These are phyloP conservation scores for Pythium brachiatum DNA, from an alignment of 352 stramenopile genomes.

Conservation along the genomic window DNA sequence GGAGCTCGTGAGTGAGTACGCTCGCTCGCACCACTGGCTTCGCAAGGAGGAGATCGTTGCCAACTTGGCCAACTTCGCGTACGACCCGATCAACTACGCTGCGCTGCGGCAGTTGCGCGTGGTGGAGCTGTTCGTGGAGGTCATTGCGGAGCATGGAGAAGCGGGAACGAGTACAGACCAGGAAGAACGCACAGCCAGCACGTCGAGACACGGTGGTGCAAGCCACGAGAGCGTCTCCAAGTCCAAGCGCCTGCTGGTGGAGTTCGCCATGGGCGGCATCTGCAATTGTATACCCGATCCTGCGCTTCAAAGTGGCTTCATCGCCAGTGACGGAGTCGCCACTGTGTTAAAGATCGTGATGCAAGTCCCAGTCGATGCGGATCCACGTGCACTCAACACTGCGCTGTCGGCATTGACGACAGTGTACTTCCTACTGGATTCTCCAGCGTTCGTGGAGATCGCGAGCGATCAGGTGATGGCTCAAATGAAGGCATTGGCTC, in stretches of 20 bases:
- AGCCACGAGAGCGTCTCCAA: not conserved
- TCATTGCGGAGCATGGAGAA: constrained; percentile 30
- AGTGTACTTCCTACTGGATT: constrained; percentile 71
- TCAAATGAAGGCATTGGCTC: constrained; percentile 33
- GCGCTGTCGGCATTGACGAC: constrained; percentile 54
- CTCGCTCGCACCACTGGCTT: constrained; percentile 52
- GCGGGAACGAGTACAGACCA: not conserved
- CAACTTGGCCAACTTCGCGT: constrained; percentile 82
- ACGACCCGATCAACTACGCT: constrained; percentile 83
- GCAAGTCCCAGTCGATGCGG: constrained; percentile 15
- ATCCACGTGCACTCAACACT: constrained; percentile 34
- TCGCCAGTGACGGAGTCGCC: constrained; percentile 43
- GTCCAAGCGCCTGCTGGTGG: constrained; percentile 39
- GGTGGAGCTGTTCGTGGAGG: constrained; percentile 79
- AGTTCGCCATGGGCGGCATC: constrained; percentile 74
- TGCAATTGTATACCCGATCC: constrained; percentile 74
- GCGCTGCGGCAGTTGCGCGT: constrained; percentile 51
- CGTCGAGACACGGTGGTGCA: not conserved
- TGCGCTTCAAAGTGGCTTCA: constrained; percentile 51
- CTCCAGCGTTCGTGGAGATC: constrained; percentile 39
- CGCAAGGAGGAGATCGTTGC: constrained; percentile 75
- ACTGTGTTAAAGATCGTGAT: constrained; percentile 45
- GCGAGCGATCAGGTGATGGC: constrained; percentile 31
- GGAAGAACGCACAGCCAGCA: not conserved
- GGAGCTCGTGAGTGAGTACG: constrained; percentile 73